Conservation (phyloP, 108 stramenopile species). For the Cyclotella sp. region DNA sequence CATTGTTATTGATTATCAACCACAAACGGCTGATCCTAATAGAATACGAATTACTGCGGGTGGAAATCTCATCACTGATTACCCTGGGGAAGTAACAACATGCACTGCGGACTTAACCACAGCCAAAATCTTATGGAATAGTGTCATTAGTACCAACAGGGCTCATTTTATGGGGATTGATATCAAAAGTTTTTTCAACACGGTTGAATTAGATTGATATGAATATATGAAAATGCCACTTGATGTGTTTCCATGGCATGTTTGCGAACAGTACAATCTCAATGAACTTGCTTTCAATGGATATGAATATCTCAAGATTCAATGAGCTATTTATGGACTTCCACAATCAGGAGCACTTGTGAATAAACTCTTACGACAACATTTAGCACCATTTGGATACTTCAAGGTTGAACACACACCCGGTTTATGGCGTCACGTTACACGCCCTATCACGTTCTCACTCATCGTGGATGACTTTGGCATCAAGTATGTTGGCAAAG, state of each 20-base stretch:
- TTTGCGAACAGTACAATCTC: conserved; percentile 47
- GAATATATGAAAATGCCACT: conserved; percentile 19
- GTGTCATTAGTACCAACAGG: not conserved
- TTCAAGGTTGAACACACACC: conserved; percentile 41
- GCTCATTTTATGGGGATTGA: conserved; percentile 1
- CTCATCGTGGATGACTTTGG: conserved; percentile 66
- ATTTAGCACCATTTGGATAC: conserved; percentile 39
- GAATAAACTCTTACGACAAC: conserved; percentile 30
- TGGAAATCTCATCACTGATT: conserved; percentile 50
- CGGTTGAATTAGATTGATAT: not conserved
- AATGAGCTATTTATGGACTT: conserved; percentile 52
- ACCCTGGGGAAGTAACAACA: conserved; percentile 22
- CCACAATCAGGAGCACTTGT: conserved; percentile 52
- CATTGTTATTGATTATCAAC: conserved; percentile 37
- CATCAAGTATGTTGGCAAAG: conserved; percentile 42
- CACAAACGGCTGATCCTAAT: conserved; percentile 38
- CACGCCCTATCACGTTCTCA: conserved; percentile 38
- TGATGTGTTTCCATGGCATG: conserved; percentile 12
- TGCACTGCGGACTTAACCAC: conserved; percentile 10
- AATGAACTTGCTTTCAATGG: conserved; percentile 3
- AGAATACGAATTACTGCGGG: conserved; percentile 50
- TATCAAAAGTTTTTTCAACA: conserved; percentile 11
- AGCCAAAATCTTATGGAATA: not conserved
- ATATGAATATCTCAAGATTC: conserved; percentile 31
- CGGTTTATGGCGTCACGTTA: conserved; percentile 50